Base-by-base conservation (phyloP, 2,329 filamentous ascomycete species). In the Hymenoscyphus fraxineus region DNA sequence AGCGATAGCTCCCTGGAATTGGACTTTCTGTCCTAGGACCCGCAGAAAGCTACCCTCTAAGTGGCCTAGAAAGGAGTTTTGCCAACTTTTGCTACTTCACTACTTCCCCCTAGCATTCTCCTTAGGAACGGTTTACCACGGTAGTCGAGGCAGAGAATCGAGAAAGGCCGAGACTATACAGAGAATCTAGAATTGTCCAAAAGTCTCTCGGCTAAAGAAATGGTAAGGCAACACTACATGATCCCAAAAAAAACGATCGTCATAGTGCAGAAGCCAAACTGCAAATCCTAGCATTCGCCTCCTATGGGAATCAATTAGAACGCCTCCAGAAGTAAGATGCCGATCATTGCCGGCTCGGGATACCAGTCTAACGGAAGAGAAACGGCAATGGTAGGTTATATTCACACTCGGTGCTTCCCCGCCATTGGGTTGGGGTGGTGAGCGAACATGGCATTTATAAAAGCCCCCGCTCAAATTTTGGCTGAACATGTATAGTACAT, bases 331-430 rank as follows among this genome's bases (percentile, higher is more conserved):
- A 60, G 59, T 27, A 41, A 60, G 19, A 13, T 22, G 59, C 39
- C 32, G 59, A 60, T 60, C 59, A 38, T 60, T 22, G 13, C 59
- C 41, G 19, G 40, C 15, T 60, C 10, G 13, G 59, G 35, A 9
- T 32, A 16, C 44, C 22, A 27, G 19, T 10, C 31, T 54, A 19
- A 32, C 59, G 59, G 31, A 51, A 60, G 22, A 60, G 41, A 41
- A 54, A 54, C 41, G 59, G 44, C 7, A 35, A 60, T 54, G 9
- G 57, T 41, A 39, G 59, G 59, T 60, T 54, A 54, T 60, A 54
- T 60, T 15, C 59, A 60, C 40, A 13, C 13, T 13, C 6, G 16
- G 9, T 22, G n/a, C 19, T 60, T 54, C 41, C 59, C 59, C 40
- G 40, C 40, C 44, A 60, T 35, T n/a, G 3, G 15, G n/a, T 22